Evolutionary conservation across 768 basidiomycete genomes (phyloP), one percentile per base, ranked within the genome.

Genomic region (Leccinum uliginosum): DNA sequence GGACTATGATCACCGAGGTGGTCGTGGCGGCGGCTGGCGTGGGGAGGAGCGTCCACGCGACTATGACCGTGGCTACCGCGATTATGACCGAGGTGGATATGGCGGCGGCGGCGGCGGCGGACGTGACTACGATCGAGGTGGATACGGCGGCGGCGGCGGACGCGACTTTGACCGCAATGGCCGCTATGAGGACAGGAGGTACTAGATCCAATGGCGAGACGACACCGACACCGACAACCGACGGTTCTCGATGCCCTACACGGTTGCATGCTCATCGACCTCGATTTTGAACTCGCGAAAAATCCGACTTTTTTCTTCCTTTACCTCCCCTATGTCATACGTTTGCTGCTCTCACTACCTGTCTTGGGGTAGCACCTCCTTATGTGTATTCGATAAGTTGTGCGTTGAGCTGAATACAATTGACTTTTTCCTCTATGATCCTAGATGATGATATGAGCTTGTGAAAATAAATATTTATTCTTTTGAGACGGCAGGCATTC

Each of bases 1-100:
- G 19, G 85, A 84, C 60, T 71, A 76, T 51, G 85, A 87, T 40
- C 76, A 79, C 63, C 83, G 80, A 35, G 59, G 59, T 60, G 58
- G 58, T n/a, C 73, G 75, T 59, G 57, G 58, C 15, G 73, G 75
- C 19, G 74, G 83, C n/a, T 74, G 76, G 32, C 74, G 81, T 24
- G 61, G 67, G 55, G 76, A 76, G 3, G 76, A 75, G 6, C 70
- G 66, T 7, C 58, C 66, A 0, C 65, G 65, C 4, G 66, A 68
- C 3, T 46, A 46, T 26, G 45, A 43, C n/a, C 65, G 72, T n/a
- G 66, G 64, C 35, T 68, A 83, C 61, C 66, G 75, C n/a, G 75
- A 74, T 19, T 67, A 75, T 51, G 78, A 77, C 52, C 71, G 74
- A 63, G 65, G 66, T 19, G 45, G 45, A 46, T 46, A 46, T 26